Evolutionary conservation across 306 rosid genomes (phyloP).

Genomic region (Luffa acutangula): DNA sequence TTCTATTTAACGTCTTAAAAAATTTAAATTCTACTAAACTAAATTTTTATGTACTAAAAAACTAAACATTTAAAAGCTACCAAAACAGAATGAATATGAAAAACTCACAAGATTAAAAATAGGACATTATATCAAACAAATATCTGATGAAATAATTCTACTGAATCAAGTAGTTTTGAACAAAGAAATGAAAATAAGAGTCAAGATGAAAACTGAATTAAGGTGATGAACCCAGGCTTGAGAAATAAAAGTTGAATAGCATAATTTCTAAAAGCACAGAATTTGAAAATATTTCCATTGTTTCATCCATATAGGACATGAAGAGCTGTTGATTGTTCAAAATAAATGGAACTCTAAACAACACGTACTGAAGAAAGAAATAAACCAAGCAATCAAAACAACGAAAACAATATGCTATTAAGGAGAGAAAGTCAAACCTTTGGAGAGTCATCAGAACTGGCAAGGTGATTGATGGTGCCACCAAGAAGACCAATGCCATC

Average conservation of each 20-base stretch:
- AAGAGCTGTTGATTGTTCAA: neutral
- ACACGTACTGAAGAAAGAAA: neutral
- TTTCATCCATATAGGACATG: neutral
- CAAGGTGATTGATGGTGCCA: slow-evolving; percentile 75
- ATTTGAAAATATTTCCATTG: neutral
- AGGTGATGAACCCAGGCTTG: neutral
- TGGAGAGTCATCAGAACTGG: slow-evolving; percentile 52
- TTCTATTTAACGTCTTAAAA: neutral
- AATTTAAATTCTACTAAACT: neutral
- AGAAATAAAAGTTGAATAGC: neutral
- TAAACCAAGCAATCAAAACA: neutral
- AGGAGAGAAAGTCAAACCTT: slow-evolving; percentile 48
- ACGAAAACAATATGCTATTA: neutral
- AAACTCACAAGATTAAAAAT: neutral
- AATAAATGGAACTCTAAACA: neutral
- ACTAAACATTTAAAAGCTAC: neutral
- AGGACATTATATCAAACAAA: neutral
- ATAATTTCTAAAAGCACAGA: neutral
- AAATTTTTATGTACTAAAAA: neutral
- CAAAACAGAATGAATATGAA: neutral
- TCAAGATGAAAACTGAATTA: neutral
- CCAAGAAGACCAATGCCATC: slow-evolving; percentile 93
- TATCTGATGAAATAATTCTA: neutral
- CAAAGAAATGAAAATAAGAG: neutral
- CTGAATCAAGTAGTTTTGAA: neutral